A percentile compares a stretch with the other conserved stretches of the same genome.
Conservation (phyloP, 352 stramenopile genomes). For the Phytophthora tentaculata region DNA sequence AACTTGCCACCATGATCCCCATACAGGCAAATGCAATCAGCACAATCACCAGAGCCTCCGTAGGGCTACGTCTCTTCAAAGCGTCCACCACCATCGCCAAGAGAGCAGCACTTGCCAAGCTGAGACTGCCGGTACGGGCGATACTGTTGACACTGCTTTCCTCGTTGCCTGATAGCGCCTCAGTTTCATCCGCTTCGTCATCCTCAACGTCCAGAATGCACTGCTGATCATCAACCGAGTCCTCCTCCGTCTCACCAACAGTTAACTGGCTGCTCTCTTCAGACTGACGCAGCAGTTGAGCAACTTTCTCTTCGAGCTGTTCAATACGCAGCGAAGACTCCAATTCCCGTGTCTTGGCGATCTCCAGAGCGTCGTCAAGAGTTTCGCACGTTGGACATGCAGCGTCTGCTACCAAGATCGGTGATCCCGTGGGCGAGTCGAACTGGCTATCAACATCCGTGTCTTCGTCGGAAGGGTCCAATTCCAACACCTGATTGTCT, state of each 20-base stretch:
- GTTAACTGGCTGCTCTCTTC: constrained; percentile 6
- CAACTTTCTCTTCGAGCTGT: constrained; percentile 39
- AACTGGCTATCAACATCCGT: constrained; percentile 29
- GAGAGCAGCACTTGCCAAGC: constrained; percentile 33
- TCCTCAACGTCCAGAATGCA: constrained; percentile 32
- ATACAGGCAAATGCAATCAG: constrained; percentile 24
- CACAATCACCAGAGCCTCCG: constrained; percentile 35
- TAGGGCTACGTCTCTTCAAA: constrained; percentile 38
- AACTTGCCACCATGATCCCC: constrained; percentile 34
- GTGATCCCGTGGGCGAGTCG: constrained; percentile 22
- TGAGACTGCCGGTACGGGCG: constrained; percentile 23
- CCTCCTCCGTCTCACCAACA: constrained; percentile 6
- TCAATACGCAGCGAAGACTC: constrained; percentile 44
- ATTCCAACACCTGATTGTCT: constrained; percentile 34
- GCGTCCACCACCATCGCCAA: constrained; percentile 30
- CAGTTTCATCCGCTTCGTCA: constrained; percentile 33
- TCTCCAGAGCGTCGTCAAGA: constrained; percentile 41
- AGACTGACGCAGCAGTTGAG: constrained; percentile 17
- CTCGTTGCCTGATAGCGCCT: constrained; percentile 17
- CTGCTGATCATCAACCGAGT: constrained; percentile 5
- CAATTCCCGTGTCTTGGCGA: constrained; percentile 32
- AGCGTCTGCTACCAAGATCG: constrained; percentile 28
- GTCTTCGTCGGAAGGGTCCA: constrained; percentile 37
- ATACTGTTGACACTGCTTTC: constrained; percentile 15
- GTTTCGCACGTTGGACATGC: constrained; percentile 37